Evolutionary conservation across 1,284 basidiomycete species (phyloP).

Genomic region (Athelia psychrophila): DNA sequence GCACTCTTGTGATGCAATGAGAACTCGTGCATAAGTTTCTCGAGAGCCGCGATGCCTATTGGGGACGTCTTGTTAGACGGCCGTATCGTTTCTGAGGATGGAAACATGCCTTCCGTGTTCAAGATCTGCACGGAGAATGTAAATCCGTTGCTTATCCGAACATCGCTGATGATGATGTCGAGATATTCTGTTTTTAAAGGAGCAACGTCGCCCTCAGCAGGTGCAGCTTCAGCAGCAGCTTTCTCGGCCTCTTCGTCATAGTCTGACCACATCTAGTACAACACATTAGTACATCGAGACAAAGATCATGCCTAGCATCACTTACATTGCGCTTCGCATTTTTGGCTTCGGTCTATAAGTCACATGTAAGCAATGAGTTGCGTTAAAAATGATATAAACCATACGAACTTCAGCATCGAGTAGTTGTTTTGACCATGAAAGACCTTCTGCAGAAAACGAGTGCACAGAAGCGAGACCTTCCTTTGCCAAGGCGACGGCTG

Average conservation of each 20-base stretch:
- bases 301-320: slow-evolving; percentile 9
- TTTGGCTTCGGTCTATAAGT: slow-evolving; percentile 82
- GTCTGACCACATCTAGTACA: slow-evolving; percentile 74
- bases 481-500: slow-evolving; percentile 78
- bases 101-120: slow-evolving; percentile 73
- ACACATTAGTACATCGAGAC: slow-evolving; percentile 8
- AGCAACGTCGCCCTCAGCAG: slow-evolving; percentile 39
- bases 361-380: slow-evolving; percentile 8
- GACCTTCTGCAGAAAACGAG: slow-evolving; percentile 79
- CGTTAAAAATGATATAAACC: too few relatives aligned
- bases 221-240: slow-evolving; percentile 39
- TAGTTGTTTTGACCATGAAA: slow-evolving; percentile 78
- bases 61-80: neutral
- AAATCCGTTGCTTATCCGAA: slow-evolving; percentile 75
- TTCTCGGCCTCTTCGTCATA: slow-evolving; percentile 70
- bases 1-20: slow-evolving; percentile 77
- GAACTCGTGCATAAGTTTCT: slow-evolving; percentile 93
- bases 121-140: slow-evolving; percentile 91
- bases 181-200: slow-evolving; percentile 82
- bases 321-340: slow-evolving; percentile 72
- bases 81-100: slow-evolving; percentile 1
- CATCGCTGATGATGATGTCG: slow-evolving; percentile 90
- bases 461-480: slow-evolving; percentile 89
- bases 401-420: slow-evolving; percentile 82
- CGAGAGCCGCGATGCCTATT: slow-evolving; percentile 81